Evolutionary conservation across 1,139 yeast species (phyloP), one percentile per base, ranked within the genome.

Genomic region (Meyerozyma carpophila): DNA sequence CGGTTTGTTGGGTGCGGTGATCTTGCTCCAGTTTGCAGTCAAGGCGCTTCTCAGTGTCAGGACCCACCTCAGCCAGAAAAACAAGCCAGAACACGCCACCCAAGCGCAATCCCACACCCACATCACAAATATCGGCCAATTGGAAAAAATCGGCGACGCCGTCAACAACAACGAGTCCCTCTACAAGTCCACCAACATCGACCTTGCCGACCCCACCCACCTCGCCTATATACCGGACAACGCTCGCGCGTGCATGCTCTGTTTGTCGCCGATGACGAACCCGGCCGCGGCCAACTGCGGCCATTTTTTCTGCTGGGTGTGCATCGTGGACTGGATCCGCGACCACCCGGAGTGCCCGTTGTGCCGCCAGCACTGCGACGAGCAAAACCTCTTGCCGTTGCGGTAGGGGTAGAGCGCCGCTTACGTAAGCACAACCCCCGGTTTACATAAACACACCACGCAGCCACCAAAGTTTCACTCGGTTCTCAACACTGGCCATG

Each of bases 281-380:
- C 98, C 98, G 1, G 73, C 95, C 1, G 81, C 90, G 46, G 90
- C 95, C 0, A 78, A 83, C 8, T 93, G 98, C 64, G 98, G 98
- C 0, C 98, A 93, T 61, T 49, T 88, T 14, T 91, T 87, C 61
- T 93, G 98, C 63, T 93, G 98, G 98, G 75, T 73, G 6, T 93
- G 98, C 59, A 81, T 89, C 7, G 75, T 82, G 6, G 95, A 87
- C 53, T 93, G 98, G 98, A 79, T 90, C 44, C 70, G 89, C 49
- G 96, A 90, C 45, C 79, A 80, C 53, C 84, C 91, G 0, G 97
- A 90, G 57, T 93, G 98, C 59, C 98, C 98, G 0, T 68, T 93
- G 32, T 93, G 98, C 57, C 66, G 98, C 48, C 95, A 84, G 51
- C 74, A 70, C 39, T 79, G 93, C 48, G 68, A 74, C 37, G 91